Base-by-base conservation (phyloP, 805 yeast species). In the Myxozyma udenii region DNA sequence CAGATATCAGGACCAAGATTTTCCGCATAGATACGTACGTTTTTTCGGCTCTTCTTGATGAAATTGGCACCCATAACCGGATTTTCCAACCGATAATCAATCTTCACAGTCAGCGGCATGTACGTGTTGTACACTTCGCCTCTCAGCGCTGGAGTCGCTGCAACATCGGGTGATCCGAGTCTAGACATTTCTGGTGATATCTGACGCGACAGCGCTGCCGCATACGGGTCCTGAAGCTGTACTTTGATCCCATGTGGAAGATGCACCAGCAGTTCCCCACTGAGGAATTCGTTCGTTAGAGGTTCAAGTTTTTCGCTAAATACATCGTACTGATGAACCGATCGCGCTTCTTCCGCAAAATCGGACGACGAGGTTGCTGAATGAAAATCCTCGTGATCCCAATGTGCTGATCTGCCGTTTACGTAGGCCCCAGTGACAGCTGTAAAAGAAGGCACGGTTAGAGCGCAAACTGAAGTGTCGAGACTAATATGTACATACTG, bases 1-100 rank as follows among this genome's bases (percentile, higher is more conserved):
- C 11, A 46, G 6, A 19, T 12, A 14, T 5, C 28, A 14, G 33
- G 18, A 18, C 21, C 11, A 16, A 14, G 16, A 26, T 28, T 14
- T 9, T 16, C 9, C 12, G 24, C 25, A 24, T 33, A 25, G 3
- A 41, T 4, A 48, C 56, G n/a, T 42, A 51, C 55, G 11, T 48
- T 41, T 21, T 48, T 14, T 9, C 19, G n/a, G 19, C 33, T 35
- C 24, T 42, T 66, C 9, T 83, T 81, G 33, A 83, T 81, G 66
- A 93, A 93, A 44, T 78, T 75, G 14, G 93, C 68, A 6, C 97
- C 98, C 52, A 81, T 79, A 37, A 76, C 77, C 1, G 91, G 85
- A 54, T 84, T 83, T 41, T 71, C 71, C 7, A 86, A 66, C 46
- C 74, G 75, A 64, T 86, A 91, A 51, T 78, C 83, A 18, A 91